Percentiles rank a stretch among this genome's conserved stretches.
Evolutionary conservation across 2,329 filamentous ascomycete species (phyloP).

Genomic region (Dactylella cylindrospora): DNA sequence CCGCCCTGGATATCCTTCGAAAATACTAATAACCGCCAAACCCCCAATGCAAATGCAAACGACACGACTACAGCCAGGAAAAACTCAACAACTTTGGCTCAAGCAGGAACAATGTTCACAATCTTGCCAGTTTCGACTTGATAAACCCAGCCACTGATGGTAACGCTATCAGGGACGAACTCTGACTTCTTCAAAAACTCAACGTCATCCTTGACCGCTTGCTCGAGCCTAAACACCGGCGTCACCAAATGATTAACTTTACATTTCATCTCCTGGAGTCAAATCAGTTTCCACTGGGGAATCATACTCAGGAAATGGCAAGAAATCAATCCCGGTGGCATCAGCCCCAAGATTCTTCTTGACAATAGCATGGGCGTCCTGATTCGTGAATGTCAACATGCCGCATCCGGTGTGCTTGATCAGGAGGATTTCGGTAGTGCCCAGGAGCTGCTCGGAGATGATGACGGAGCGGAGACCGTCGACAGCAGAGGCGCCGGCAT

Average conservation of each 20-base stretch:
- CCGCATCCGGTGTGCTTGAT: slow-evolving; percentile 70
- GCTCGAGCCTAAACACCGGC: slow-evolving; percentile 57
- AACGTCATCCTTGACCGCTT: slow-evolving; percentile 68
- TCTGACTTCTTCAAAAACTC: slow-evolving; percentile 62
- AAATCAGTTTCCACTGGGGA: no score
- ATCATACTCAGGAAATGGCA: slow-evolving; percentile 36
- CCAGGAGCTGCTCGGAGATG: slow-evolving; percentile 76
- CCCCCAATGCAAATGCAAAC: no score
- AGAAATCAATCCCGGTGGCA: slow-evolving; percentile 53
- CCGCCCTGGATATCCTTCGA: no score
- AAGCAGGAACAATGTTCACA: slow-evolving; percentile 54
- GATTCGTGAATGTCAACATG: slow-evolving; percentile 69
- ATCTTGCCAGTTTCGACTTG: slow-evolving; percentile 72
- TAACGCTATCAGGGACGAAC: slow-evolving; percentile 62
- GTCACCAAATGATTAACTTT: slow-evolving; percentile 51
- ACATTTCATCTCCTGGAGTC: no score
- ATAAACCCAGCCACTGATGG: slow-evolving; percentile 73
- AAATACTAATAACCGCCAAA: no score
- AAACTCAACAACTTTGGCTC: no score
- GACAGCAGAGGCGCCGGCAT: slow-evolving; percentile 64
- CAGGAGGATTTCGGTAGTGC: slow-evolving; percentile 72
- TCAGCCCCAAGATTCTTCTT: slow-evolving; percentile 61
- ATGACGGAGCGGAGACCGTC: slow-evolving; percentile 74
- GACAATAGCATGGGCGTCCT: slow-evolving; percentile 60
- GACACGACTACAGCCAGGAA: no score